phyloP scores from a whole-genome alignment of 2,329 filamentous ascomycete genomes.

The Macroventuria anomochaeta region DNA sequence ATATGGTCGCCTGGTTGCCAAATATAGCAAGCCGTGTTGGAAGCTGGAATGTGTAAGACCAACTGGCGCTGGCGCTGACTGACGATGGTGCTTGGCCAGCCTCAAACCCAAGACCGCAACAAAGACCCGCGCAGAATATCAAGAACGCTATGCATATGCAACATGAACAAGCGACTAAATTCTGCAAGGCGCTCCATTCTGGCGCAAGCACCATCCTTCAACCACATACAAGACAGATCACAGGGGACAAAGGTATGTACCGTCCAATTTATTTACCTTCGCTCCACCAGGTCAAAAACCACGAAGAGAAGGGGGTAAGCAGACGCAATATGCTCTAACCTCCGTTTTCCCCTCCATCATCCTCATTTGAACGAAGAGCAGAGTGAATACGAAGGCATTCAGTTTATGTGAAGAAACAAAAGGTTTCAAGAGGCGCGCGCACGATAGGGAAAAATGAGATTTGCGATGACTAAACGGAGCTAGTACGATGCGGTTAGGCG shows the following conservation, averaged over 20 bases:
- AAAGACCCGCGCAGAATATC: not conserved
- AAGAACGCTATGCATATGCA: not conserved
- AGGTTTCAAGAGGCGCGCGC: constrained; percentile 29
- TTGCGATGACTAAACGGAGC: constrained; percentile 37
- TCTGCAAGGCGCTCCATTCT: not conserved
- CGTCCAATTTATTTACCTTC: constrained; percentile 57
- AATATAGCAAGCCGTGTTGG: constrained; percentile 8
- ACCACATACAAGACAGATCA: not conserved
- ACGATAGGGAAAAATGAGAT: constrained; percentile 27
- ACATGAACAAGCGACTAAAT: not conserved
- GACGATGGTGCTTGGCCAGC: not conserved
- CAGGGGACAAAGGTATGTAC: constrained; percentile 43
- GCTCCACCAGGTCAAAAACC: constrained; percentile 46
- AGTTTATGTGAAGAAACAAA: constrained; percentile 48
- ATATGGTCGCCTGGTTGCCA: constrained; percentile 4
- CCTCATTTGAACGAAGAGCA: constrained; percentile 65
- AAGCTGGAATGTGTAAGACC: constrained; percentile 13
- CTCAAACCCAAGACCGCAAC: not conserved
- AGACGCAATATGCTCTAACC: constrained; percentile 61
- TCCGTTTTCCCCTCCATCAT: constrained; percentile 72
- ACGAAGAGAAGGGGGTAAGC: constrained; percentile 65
- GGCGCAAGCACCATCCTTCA: not conserved
- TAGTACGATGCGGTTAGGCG: constrained; percentile 17
- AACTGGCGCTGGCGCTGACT: not conserved
- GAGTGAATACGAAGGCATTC: constrained; percentile 69